phyloP scores from a whole-genome alignment of 495 filamentous ascomycete genomes.

The Venustampulla echinocandica region DNA sequence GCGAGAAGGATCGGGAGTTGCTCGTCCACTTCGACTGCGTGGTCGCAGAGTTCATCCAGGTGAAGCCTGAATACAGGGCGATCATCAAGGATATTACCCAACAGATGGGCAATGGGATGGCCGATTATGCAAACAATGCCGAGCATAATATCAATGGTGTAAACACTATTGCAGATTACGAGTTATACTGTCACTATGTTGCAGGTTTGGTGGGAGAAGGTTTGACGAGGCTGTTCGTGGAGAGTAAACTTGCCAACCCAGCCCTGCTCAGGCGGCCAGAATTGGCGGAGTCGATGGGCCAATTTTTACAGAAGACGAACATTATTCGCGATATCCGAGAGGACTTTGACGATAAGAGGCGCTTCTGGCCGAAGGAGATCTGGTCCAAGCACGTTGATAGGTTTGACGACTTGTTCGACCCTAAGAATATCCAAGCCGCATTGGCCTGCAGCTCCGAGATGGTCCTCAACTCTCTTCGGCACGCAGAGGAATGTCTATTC shows the following conservation, averaged over 20 bases:
- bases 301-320: slow-evolving; percentile 96
- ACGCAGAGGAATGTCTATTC: slow-evolving; percentile 88
- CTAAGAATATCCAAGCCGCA: slow-evolving; percentile 68
- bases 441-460: slow-evolving; percentile 89
- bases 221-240: slow-evolving; percentile 82
- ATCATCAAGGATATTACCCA: slow-evolving; percentile 92
- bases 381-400: slow-evolving; percentile 90
- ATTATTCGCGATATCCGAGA: slow-evolving; percentile 94
- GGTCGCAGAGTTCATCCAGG: slow-evolving; percentile 76
- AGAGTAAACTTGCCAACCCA: slow-evolving; percentile 78
- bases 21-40: slow-evolving; percentile 87
- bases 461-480: slow-evolving; percentile 79
- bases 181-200: slow-evolving; percentile 94
- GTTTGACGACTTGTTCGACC: slow-evolving; percentile 84
- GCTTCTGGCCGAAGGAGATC: slow-evolving; percentile 91
- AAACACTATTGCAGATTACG: slow-evolving; percentile 78
- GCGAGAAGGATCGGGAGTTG: slow-evolving; percentile 90
- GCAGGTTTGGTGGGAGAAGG: slow-evolving; percentile 96
- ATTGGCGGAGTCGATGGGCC: slow-evolving; percentile 90
- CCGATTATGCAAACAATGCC: slow-evolving; percentile 80
- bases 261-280: slow-evolving; percentile 67
- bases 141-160: slow-evolving; percentile 71
- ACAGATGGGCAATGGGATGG: slow-evolving; percentile 98
- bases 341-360: slow-evolving; percentile 74
- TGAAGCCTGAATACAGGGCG: slow-evolving; percentile 72